Conservation (phyloP, 1,284 basidiomycete genomes). For the Malassezia slooffiae region DNA sequence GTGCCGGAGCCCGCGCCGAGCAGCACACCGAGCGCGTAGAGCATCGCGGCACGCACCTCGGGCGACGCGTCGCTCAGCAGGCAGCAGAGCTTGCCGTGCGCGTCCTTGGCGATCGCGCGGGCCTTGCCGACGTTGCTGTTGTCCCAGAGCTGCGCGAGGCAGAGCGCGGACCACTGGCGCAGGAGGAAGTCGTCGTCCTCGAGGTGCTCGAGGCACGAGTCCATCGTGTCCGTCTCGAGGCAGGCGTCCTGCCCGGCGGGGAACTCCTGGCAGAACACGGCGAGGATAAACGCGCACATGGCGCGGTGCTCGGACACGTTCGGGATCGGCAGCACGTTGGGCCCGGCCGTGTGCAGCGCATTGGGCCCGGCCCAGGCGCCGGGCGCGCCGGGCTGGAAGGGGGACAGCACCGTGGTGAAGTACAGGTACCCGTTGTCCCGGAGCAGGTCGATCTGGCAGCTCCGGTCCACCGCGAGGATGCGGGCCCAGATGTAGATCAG, state of each 20-base stretch:
- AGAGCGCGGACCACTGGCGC: slow-evolving; percentile 85
- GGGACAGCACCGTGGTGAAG: slow-evolving; percentile 40
- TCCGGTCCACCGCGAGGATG: slow-evolving; percentile 85
- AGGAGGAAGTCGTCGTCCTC: slow-evolving; percentile 78
- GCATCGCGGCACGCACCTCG: slow-evolving; percentile 79
- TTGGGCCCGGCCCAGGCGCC: slow-evolving; percentile 48
- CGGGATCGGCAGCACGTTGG: slow-evolving; percentile 53
- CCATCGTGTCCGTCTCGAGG: slow-evolving; percentile 73
- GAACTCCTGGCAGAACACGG: slow-evolving; percentile 82
- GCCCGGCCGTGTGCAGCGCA: not conserved
- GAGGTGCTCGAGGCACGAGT: slow-evolving; percentile 73
- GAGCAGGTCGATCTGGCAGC: slow-evolving; percentile 80
- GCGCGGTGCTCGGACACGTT: slow-evolving; percentile 94
- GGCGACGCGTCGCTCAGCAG: slow-evolving; percentile 78
- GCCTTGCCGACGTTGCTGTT: slow-evolving; percentile 80
- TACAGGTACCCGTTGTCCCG: slow-evolving; percentile 53
- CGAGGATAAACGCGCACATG: slow-evolving; percentile 95
- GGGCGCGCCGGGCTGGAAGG: slow-evolving; percentile 21
- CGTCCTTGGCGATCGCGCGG: slow-evolving; percentile 66
- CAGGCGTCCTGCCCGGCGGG: slow-evolving; percentile 75
- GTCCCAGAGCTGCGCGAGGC: slow-evolving; percentile 93
- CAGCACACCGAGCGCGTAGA: slow-evolving; percentile 87
- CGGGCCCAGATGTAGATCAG: slow-evolving; percentile 98
- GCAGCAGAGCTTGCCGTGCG: slow-evolving; percentile 73
- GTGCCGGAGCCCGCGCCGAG: slow-evolving; percentile 68